Percentiles rank a stretch among this genome's conserved stretches.
Evolutionary conservation across 768 basidiomycete genomes (phyloP).

Genomic region (Phanerochaete sordida): DNA sequence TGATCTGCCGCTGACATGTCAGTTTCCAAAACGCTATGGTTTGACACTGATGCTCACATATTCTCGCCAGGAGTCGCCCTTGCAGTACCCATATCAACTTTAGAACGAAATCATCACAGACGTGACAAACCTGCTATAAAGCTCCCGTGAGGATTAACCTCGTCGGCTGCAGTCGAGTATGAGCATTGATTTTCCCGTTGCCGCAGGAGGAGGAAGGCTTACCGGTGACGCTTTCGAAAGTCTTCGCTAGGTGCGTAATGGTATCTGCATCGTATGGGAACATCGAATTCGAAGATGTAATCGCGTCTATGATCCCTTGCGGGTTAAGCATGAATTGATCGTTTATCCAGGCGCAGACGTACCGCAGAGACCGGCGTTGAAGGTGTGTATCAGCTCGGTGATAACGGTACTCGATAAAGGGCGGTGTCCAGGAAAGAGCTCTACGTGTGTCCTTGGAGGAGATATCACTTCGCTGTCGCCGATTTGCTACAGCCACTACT

Average conservation of each 20-base stretch:
- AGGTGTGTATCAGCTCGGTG: not conserved
- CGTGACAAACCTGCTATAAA: not conserved
- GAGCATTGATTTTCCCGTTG: not conserved
- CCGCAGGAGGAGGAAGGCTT: not conserved
- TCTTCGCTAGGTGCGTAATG: not conserved
- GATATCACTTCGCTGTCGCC: not conserved
- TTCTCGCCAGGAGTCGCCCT: not conserved
- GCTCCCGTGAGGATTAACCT: not conserved
- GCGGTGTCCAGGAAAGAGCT: conserved; percentile 19
- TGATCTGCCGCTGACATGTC: conserved; percentile 17
- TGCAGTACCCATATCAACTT: not conserved
- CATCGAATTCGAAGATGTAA: conserved; percentile 2
- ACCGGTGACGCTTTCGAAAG: not conserved
- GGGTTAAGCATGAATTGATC: not conserved
- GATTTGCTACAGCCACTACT: not conserved
- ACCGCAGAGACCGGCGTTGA: conserved; percentile 14
- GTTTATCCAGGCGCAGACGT: not conserved
- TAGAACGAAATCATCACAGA: not conserved
- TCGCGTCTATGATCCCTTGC: not conserved
- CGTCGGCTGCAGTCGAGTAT: not conserved
- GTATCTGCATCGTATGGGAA: conserved; percentile 8
- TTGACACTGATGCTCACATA: not conserved
- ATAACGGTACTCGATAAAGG: not conserved
- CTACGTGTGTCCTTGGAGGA: conserved; percentile 16
- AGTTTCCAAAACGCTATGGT: too few species aligned